These are phyloP conservation scores for Nothopassalora personata DNA, from an alignment of 2,329 filamentous ascomycete species.

Conservation along the genomic window DNA sequence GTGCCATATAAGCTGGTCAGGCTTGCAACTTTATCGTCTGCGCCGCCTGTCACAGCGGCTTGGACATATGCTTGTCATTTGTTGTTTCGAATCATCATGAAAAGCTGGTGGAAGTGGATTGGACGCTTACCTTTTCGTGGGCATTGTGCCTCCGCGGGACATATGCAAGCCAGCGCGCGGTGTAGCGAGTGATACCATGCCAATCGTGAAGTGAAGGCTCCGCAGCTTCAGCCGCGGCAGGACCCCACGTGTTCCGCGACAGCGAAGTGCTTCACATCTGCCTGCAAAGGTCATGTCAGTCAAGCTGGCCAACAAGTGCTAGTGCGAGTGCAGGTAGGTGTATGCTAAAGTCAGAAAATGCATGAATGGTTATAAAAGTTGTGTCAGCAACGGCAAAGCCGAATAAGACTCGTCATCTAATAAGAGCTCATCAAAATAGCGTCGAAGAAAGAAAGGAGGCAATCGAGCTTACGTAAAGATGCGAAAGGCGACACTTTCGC, in stretches of 20 bases:
- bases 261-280: neutral
- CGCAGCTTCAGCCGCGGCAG: too few species aligned
- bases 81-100: constrained; percentile 32
- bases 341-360: constrained; percentile 19
- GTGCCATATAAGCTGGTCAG: constrained; percentile 17
- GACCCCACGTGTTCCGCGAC: too few species aligned
- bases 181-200: neutral
- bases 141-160: too few species aligned
- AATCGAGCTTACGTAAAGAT: constrained; percentile 4
- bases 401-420: constrained; percentile 39
- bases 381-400: constrained; percentile 36
- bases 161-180: neutral
- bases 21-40: constrained; percentile 31
- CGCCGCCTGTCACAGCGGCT: constrained; percentile 34
- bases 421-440: constrained; percentile 28
- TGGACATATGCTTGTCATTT: constrained; percentile 40
- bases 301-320: neutral
- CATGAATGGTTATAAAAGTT: constrained; percentile 36
- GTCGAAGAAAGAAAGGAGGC: constrained; percentile 6
- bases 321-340: neutral
- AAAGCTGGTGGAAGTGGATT: neutral
- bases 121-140: neutral
- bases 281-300: neutral
- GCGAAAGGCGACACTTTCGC: neutral
- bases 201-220: too few species aligned